Conservation (phyloP, 805 yeast genomes). For the Torulaspora delbrueckii region DNA sequence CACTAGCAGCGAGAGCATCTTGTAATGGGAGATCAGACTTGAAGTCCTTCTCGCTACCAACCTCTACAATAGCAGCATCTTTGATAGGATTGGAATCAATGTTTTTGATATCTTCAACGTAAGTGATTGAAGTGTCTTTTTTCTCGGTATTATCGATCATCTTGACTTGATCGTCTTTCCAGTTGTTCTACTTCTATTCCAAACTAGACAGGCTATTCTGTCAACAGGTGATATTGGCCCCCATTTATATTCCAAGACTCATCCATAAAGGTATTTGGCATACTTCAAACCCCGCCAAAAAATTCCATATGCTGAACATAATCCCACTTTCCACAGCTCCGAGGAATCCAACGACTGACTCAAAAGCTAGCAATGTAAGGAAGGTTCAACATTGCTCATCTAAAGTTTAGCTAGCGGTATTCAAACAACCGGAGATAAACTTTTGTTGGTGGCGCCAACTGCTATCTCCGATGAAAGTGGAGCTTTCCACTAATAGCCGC, state of each 20-base stretch:
- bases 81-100: background rate
- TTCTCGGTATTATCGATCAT: conserved; percentile 3
- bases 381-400: background rate
- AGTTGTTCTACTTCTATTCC: background rate
- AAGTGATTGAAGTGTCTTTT: conserved; percentile 4
- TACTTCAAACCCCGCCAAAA: background rate
- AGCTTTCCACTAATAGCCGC: background rate
- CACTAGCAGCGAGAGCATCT: background rate
- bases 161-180: background rate
- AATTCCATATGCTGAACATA: background rate
- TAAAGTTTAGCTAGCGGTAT: background rate
- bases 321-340: background rate
- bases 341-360: background rate
- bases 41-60: background rate
- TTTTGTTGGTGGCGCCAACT: background rate
- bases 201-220: background rate
- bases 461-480: background rate
- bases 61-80: background rate
- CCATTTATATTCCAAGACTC: background rate
- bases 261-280: too few species aligned
- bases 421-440: background rate
- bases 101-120: conserved; percentile 9
- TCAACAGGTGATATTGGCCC: background rate
- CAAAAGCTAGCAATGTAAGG: background rate
- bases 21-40: background rate